phyloP scores from a whole-genome alignment of 192 early-diverging fungal species.

The Linnemannia elongata region DNA sequence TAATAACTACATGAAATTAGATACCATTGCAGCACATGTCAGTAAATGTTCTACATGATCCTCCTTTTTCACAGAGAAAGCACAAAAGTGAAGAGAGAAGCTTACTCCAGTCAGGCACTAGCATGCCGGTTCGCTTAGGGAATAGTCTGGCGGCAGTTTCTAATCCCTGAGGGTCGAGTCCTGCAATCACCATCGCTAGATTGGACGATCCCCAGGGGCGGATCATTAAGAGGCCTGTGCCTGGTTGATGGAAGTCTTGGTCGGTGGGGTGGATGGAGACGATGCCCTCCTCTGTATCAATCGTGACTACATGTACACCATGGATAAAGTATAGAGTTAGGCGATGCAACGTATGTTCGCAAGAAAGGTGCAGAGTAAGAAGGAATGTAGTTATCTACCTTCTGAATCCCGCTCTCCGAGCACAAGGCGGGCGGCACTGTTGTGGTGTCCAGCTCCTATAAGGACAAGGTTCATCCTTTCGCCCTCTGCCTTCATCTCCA shows the following conservation, averaged over 20 bases:
- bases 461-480: slow-evolving; percentile 69
- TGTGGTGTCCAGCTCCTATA: slow-evolving; percentile 72
- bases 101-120: slow-evolving; percentile 68
- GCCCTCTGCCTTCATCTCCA: not conserved
- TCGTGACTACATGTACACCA: slow-evolving; percentile 20
- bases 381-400: slow-evolving; percentile 60
- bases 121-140: slow-evolving; percentile 63
- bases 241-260: slow-evolving; percentile 23
- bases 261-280: slow-evolving; percentile 5
- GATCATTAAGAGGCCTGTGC: slow-evolving; percentile 60
- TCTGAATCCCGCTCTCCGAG: slow-evolving; percentile 51
- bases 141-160: slow-evolving; percentile 57
- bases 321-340: not conserved
- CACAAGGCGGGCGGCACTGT: slow-evolving; percentile 60
- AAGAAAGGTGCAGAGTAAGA: not conserved
- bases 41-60: not conserved
- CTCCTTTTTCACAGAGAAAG: not conserved
- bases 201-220: slow-evolving; percentile 48
- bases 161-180: slow-evolving; percentile 58
- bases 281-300: slow-evolving; percentile 2
- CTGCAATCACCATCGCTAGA: slow-evolving; percentile 61
- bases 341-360: not conserved
- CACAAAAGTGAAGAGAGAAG: not conserved
- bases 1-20: slow-evolving; percentile 43
- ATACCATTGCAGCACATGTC: not conserved